A percentile compares a stretch with the other conserved stretches of the same genome.
Evolutionary conservation across 306 rosid species (phyloP).

Genomic region (Sindora glabra): DNA sequence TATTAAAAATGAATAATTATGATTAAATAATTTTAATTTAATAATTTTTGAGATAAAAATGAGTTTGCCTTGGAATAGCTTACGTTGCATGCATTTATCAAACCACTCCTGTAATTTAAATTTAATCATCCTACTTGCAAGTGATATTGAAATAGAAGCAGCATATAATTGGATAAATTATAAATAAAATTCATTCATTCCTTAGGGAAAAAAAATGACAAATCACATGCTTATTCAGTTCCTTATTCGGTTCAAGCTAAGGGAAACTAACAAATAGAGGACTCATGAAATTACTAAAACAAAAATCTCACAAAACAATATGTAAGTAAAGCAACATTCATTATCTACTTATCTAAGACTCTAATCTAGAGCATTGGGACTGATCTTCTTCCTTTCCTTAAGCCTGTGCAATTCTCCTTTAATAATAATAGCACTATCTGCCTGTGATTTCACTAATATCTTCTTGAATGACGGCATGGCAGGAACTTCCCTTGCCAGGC

Average conservation of each 20-base stretch:
- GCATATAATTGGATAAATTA: background rate
- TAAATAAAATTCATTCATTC: conserved; percentile 16
- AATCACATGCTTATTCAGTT: conserved; percentile 32
- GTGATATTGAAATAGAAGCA: background rate
- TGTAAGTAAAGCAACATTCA: conserved; percentile 34
- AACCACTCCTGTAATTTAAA: no score
- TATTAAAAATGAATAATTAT: no score
- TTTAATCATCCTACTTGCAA: background rate
- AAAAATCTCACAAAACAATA: conserved; percentile 55
- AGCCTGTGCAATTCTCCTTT: conserved; percentile 24
- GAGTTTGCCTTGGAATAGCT: no score
- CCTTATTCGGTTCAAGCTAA: conserved; percentile 43
- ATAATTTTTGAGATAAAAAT: no score
- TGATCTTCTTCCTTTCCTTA: conserved; percentile 21
- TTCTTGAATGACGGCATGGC: conserved; percentile 17
- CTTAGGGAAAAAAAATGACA: background rate
- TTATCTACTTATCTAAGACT: conserved; percentile 36
- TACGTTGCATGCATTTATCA: no score
- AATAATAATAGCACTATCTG: background rate
- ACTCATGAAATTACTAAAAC: conserved; percentile 29
- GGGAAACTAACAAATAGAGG: conserved; percentile 28
- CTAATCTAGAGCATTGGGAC: conserved; percentile 23
- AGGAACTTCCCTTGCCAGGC: conserved; percentile 24
- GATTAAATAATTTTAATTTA: no score
- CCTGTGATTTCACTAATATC: conserved; percentile 22